Percentiles rank a stretch among this genome's conserved stretches.
Evolutionary conservation across 2,329 filamentous ascomycete species (phyloP).

Genomic region (Colletotrichum cereale): DNA sequence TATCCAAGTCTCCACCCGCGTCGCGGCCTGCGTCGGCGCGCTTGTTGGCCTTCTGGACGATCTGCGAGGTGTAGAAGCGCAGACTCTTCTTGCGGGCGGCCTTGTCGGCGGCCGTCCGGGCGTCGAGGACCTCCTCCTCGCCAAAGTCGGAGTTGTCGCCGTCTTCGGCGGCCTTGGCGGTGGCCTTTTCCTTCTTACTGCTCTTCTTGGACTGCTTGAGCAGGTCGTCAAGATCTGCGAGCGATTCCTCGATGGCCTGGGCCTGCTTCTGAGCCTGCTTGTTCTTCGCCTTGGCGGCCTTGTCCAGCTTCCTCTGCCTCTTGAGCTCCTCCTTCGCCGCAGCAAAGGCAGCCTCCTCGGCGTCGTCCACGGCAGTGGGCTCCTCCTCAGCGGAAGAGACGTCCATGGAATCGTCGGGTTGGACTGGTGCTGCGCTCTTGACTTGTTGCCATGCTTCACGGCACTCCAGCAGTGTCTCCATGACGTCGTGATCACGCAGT

Average conservation of each 20-base stretch:
- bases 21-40: constrained; percentile 79
- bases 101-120: constrained; percentile 86
- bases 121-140: constrained; percentile 85
- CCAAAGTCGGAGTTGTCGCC: constrained; percentile 90
- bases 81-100: constrained; percentile 90
- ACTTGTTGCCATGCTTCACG: constrained; percentile 84
- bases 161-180: constrained; percentile 54
- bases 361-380: constrained; percentile 43
- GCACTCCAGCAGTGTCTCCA: constrained; percentile 85
- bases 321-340: constrained; percentile 48
- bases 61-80: constrained; percentile 98
- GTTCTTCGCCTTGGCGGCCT: constrained; percentile 54
- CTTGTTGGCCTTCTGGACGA: constrained; percentile 93
- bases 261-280: constrained; percentile 67
- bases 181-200: constrained; percentile 62
- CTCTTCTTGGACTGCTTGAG: constrained; percentile 57
- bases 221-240: constrained; percentile 78
- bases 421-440: constrained; percentile 70
- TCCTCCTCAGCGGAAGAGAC: constrained; percentile 52
- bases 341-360: constrained; percentile 44
- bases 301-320: constrained; percentile 57
- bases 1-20: constrained; percentile 82
- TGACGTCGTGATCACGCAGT: constrained; percentile 89
- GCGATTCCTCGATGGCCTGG: constrained; percentile 75
- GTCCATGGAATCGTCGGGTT: constrained; percentile 48